Conservation (phyloP, 192 early-diverging fungal genomes). For the Pilaira anomala region DNA sequence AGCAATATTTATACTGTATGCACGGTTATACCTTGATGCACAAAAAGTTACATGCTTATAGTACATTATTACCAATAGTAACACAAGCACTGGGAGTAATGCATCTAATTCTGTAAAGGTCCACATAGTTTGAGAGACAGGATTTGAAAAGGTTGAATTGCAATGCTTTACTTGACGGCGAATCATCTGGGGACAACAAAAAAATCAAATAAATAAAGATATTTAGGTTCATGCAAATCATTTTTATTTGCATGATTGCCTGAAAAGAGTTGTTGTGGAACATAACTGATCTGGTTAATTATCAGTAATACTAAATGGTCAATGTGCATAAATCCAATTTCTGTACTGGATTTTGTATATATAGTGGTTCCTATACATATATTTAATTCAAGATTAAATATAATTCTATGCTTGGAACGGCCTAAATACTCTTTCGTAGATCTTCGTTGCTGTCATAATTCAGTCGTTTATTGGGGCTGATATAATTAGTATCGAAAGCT, state of each 20-base stretch:
- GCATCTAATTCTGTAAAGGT: conserved; percentile 25
- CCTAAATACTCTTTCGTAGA: conserved; percentile 24
- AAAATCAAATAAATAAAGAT: neutral
- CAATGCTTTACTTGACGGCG: conserved; percentile 32
- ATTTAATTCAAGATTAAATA: neutral
- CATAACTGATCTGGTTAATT: conserved; percentile 34
- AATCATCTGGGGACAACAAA: conserved; percentile 34
- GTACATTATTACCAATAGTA: conserved; percentile 29
- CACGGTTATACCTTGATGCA: conserved; percentile 44
- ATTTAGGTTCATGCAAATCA: too few species aligned
- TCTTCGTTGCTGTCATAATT: conserved; percentile 42
- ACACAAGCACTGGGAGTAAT: conserved; percentile 30
- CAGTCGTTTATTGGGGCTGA: conserved; percentile 42
- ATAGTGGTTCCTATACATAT: conserved; percentile 32
- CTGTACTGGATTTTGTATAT: conserved; percentile 43
- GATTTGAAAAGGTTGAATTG: conserved; percentile 35
- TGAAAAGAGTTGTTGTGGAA: conserved; percentile 40
- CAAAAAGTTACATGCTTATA: conserved; percentile 35
- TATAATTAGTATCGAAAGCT: conserved; percentile 44
- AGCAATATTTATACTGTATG: too few species aligned
- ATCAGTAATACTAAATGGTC: conserved; percentile 38
- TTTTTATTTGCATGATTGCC: conserved; percentile 7
- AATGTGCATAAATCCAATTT: conserved; percentile 23
- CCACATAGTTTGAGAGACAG: conserved; percentile 32
- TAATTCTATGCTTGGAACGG: too few species aligned